Conservation (phyloP, 768 basidiomycete species). For the Suillus subluteus region DNA sequence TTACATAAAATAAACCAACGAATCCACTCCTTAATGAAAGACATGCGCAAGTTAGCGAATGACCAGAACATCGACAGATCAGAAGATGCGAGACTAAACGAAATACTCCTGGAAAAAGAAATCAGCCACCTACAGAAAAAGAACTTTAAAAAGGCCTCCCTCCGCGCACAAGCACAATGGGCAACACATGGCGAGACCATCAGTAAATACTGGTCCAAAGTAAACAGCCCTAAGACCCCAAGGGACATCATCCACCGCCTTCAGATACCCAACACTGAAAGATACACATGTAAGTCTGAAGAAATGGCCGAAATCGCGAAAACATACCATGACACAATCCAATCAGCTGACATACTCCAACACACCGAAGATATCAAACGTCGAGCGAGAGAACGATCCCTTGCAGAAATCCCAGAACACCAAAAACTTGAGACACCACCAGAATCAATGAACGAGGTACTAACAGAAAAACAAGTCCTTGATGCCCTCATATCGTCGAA, state of each 20-base stretch:
- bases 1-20: neutral
- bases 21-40: neutral
- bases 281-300: neutral
- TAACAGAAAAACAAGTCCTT: slow-evolving; percentile 20
- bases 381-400: neutral
- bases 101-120: neutral
- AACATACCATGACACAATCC: too few relatives aligned
- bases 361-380: too few relatives aligned
- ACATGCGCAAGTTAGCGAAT: neutral
- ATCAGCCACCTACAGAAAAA: neutral
- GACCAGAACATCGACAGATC: neutral
- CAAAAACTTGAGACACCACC: neutral
- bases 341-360: too few relatives aligned
- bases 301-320: too few relatives aligned
- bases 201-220: neutral
- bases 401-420: neutral
- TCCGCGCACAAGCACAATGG: neutral
- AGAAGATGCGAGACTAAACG: neutral
- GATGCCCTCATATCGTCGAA: slow-evolving; percentile 18
- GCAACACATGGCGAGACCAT: neutral
- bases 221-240: fast-evolving
- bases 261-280: fast-evolving
- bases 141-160: neutral
- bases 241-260: neutral
- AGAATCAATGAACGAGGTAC: fast-evolving